These are phyloP conservation scores for Tricholoma bakamatsutake DNA, from an alignment of 768 basidiomycete species.

Conservation along the genomic window DNA sequence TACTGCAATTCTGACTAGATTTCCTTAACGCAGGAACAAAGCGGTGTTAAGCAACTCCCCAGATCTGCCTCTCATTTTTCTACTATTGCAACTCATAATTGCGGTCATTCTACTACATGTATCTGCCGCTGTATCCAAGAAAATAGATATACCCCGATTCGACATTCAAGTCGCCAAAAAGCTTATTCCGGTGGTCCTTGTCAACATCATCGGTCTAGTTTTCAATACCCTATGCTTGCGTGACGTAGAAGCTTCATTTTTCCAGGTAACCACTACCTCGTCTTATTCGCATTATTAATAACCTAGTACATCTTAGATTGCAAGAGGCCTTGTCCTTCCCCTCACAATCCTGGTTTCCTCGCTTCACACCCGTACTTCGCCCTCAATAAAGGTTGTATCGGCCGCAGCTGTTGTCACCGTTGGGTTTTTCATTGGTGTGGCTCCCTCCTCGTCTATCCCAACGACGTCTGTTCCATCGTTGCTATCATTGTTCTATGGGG, in stretches of 20 bases:
- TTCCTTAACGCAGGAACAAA: conserved; percentile 50
- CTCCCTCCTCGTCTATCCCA: conserved; percentile 46
- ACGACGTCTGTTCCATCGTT: conserved; percentile 39
- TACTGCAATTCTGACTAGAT: not conserved
- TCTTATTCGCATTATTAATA: not conserved
- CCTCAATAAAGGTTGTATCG: conserved; percentile 46
- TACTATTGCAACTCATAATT: conserved; percentile 61
- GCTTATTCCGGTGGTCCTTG: conserved; percentile 54
- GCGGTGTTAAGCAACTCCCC: conserved; percentile 64
- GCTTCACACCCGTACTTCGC: conserved; percentile 45
- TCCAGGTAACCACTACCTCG: conserved; percentile 44
- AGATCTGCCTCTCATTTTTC: conserved; percentile 61
- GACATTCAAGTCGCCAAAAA: conserved; percentile 50
- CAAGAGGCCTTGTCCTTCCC: conserved; percentile 77
- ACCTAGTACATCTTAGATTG: conserved; percentile 47
- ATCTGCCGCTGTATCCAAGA: conserved; percentile 40
- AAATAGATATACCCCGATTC: conserved; percentile 52
- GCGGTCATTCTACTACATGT: conserved; percentile 61
- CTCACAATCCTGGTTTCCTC: conserved; percentile 75
- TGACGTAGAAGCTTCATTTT: conserved; percentile 76
- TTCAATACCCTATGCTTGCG: conserved; percentile 78
- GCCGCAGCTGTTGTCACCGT: conserved; percentile 61
- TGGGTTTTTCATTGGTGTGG: conserved; percentile 75
- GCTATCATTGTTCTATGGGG: conserved; percentile 61
- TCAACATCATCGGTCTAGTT: conserved; percentile 69